These are phyloP conservation scores for Sparassis latifolia DNA, from an alignment of 1,284 basidiomycete species.

Conservation along the genomic window DNA sequence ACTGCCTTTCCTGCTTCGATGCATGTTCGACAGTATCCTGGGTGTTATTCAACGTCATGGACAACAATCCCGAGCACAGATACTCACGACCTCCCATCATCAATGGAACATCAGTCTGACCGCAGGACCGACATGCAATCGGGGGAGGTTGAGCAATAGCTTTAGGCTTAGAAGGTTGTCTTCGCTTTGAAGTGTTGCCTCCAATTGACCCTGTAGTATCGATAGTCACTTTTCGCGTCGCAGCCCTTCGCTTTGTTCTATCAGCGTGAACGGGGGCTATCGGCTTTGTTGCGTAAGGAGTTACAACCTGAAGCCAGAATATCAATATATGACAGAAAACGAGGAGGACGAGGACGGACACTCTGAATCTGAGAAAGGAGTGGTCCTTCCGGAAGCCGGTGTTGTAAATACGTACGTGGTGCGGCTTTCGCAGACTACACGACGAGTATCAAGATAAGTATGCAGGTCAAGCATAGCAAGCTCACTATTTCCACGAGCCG, in stretches of 20 bases:
- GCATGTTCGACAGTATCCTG: conserved; percentile 40
- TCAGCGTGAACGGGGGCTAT: conserved; percentile 35
- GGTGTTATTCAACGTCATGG: background rate
- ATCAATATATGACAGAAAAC: background rate
- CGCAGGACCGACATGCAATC: conserved; percentile 55
- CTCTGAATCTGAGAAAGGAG: conserved; percentile 51
- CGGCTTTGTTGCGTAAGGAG: conserved; percentile 45
- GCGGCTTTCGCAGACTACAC: conserved; percentile 28
- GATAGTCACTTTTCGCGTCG: conserved; percentile 17
- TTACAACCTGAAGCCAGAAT: conserved; percentile 32
- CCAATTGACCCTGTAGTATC: background rate
- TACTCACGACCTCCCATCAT: conserved; percentile 63
- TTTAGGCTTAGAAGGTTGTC: conserved; percentile 16
- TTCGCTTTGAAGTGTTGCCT: conserved; percentile 14
- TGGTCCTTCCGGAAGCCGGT: conserved; percentile 49
- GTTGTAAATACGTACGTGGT: conserved; percentile 46
- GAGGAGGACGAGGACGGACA: conserved; percentile 28
- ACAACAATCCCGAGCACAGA: background rate
- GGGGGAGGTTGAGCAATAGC: conserved; percentile 20
- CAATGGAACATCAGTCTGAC: conserved; percentile 61
- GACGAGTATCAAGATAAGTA: conserved; percentile 3
- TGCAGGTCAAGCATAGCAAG: background rate
- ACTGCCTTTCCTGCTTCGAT: conserved; percentile 37
- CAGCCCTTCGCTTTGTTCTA: conserved; percentile 20
- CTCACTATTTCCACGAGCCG: conserved; percentile 35